Base-by-base conservation (phyloP, 2,329 filamentous ascomycete species). In the Raffaelea arxii region DNA sequence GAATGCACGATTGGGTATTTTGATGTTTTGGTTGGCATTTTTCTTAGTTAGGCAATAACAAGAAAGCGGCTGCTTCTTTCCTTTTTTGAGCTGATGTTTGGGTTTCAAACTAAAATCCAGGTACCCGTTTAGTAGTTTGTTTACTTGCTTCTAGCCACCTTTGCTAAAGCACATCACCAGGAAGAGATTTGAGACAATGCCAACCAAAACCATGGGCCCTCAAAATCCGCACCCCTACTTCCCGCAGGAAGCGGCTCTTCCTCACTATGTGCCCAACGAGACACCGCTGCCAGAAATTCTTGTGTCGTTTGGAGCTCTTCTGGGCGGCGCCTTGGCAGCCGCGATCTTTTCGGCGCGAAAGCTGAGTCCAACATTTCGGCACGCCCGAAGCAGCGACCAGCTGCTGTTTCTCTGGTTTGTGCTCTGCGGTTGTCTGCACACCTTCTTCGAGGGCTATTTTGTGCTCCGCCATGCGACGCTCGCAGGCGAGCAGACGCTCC, bases 381-480 rank as follows among this genome's bases (percentile, higher is more conserved):
- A 52, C 7, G 65, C 63, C 41, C 56, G 60, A 3, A 46, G 52
- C 3, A 63, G 64, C 5, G 71, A 75, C 14, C 63, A 67, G 47
- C 63, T 67, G 25, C 61, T 68, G 6, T 64, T 72, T 4, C 63
- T 63, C 14, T 80, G 77, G 77, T 80, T 79, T 54, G 62, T 71
- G 2, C 52, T 77, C 39, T 78, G 76, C 55, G 80, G 78, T 2
- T 78, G 74, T 54, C 70, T 94, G 32, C 89, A 95, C 65, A 72
- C 84, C 46, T 81, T 84, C 58, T 94, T 94, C 62, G 88, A 94
- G 68, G 78, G 82, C 32, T 94, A 94, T 63, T 94, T 88, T 60
- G 73, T 89, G 51, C 63, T 77, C 52, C 79, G 90, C 60, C 83
- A 86, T 61, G 65, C 69, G 21, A 68, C 66, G 22, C 73, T 95